These are phyloP conservation scores for Gomphus bonarii DNA, from an alignment of 1,284 basidiomycete genomes.

Conservation along the genomic window DNA sequence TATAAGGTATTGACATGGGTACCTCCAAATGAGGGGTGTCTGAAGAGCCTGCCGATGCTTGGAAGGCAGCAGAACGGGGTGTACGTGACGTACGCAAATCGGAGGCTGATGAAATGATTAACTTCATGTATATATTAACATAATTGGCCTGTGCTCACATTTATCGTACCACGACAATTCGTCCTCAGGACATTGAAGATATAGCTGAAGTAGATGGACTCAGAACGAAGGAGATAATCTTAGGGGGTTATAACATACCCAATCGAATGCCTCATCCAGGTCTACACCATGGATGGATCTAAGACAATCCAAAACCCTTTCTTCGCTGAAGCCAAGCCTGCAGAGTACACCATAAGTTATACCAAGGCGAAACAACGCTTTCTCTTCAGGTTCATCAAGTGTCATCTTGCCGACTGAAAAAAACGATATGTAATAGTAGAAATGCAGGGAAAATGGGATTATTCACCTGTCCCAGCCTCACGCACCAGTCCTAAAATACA, in stretches of 20 bases:
- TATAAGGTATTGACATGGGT: slow-evolving; percentile 2
- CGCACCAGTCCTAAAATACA: slow-evolving; percentile 27
- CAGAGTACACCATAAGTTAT: slow-evolving; percentile 79
- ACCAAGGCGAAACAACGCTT: slow-evolving; percentile 60
- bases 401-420: neutral
- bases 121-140: neutral
- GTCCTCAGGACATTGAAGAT: slow-evolving; percentile 54
- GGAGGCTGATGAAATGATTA: neutral
- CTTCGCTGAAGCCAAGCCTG: slow-evolving; percentile 72
- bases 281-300: slow-evolving; percentile 54
- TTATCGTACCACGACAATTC: slow-evolving; percentile 40
- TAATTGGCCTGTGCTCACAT: slow-evolving; percentile 17
- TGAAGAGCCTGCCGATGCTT: slow-evolving; percentile 20
- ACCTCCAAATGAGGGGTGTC: slow-evolving; percentile 26
- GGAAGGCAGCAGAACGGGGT: slow-evolving; percentile 25
- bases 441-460: neutral
- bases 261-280: slow-evolving; percentile 86
- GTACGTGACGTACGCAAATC: slow-evolving; percentile 20
- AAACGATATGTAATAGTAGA: neutral
- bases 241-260: slow-evolving; percentile 45
- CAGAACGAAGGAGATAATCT: neutral
- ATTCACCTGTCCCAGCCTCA: neutral
- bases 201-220: slow-evolving; percentile 40
- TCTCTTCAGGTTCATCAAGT: slow-evolving; percentile 47
- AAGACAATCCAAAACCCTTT: slow-evolving; percentile 63